Percentiles rank a stretch among this genome's conserved stretches.
Conservation (phyloP, 2,329 filamentous ascomycete species). For the Colletotrichum orbiculare region DNA sequence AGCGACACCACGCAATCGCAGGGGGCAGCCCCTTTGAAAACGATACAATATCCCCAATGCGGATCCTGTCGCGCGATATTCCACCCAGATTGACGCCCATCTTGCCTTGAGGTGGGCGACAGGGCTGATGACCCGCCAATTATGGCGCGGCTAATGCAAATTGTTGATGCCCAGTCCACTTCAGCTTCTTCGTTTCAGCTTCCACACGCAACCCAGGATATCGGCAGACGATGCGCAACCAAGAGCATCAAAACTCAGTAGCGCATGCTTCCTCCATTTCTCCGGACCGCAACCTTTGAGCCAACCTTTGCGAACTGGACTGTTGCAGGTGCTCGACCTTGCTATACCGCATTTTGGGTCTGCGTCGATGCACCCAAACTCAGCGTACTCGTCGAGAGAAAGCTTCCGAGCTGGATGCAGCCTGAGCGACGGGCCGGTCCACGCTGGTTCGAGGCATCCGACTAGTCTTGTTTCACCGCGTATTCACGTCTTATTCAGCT, state of each 20-base stretch:
- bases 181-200: not conserved
- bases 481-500: too few relatives aligned
- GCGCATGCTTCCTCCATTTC: constrained; percentile 6
- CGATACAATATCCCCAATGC: too few relatives aligned
- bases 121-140: constrained; percentile 32
- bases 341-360: too few relatives aligned
- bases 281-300: not conserved
- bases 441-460: constrained; percentile 4
- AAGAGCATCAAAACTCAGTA: not conserved
- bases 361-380: not conserved
- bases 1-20: too few relatives aligned
- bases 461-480: constrained; percentile 16
- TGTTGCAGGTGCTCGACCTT: too few relatives aligned
- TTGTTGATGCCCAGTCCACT: constrained; percentile 14
- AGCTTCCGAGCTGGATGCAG: not conserved
- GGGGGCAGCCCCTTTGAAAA: too few relatives aligned
- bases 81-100: too few relatives aligned
- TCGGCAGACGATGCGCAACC: too few relatives aligned
- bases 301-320: too few relatives aligned
- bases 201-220: not conserved
- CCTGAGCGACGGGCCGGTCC: constrained; percentile 10
- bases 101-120: not conserved
- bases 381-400: not conserved
- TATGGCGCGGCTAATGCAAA: constrained; percentile 11
- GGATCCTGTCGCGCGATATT: too few relatives aligned